These are phyloP conservation scores for Echinochloa phyllopogon DNA, from an alignment of 176 grass and related monocot species.

Conservation along the genomic window DNA sequence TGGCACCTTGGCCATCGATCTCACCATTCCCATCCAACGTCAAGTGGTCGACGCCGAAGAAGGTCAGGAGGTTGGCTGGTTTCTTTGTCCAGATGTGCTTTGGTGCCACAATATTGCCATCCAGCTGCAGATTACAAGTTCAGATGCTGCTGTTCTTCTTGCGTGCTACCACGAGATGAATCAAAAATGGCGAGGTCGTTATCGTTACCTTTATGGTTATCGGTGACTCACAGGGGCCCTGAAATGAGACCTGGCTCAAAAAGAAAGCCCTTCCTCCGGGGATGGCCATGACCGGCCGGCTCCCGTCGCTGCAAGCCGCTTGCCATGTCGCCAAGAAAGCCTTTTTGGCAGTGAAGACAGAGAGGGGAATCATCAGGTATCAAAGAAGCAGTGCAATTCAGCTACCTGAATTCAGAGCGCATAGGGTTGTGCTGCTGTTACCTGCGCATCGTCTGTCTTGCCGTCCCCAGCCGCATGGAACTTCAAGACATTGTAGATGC, in stretches of 20 bases:
- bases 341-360: not conserved
- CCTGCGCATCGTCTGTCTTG: constrained; percentile 55
- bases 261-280: constrained; percentile 55
- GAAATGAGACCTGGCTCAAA: constrained; percentile 35
- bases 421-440: constrained; percentile 1
- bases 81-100: constrained; percentile 48
- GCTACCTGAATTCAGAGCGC: not conserved
- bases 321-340: constrained; percentile 62
- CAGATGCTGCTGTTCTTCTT: not conserved
- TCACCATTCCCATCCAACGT: constrained; percentile 51
- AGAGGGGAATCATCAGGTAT: no score
- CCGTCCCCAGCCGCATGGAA: constrained; percentile 56
- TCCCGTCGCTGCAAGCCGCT: constrained; percentile 38
- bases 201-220: constrained; percentile 52
- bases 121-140: constrained; percentile 45
- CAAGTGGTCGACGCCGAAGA: constrained; percentile 43
- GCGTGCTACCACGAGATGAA: not conserved
- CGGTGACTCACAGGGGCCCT: constrained; percentile 54
- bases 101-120: constrained; percentile 63
- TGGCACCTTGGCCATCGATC: constrained; percentile 65
- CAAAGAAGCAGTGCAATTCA: not conserved
- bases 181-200: not conserved
- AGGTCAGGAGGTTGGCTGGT: constrained; percentile 46
- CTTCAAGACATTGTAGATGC: constrained; percentile 41
- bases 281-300: constrained; percentile 29